phyloP scores from a whole-genome alignment of 768 basidiomycete species.

The Myochromella boudieri region DNA sequence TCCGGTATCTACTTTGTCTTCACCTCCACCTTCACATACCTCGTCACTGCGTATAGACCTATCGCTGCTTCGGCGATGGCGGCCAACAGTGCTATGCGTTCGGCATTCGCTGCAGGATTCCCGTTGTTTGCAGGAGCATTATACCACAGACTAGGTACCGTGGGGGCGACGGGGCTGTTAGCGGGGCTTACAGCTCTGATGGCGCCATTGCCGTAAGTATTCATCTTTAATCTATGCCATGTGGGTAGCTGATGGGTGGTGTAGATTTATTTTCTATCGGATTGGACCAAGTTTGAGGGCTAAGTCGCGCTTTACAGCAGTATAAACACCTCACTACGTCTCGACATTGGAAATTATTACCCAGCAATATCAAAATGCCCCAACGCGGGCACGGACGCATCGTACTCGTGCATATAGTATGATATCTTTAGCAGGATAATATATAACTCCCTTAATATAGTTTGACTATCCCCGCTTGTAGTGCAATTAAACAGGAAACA shows the following conservation, averaged over 20 bases:
- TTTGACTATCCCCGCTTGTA: too few relatives aligned
- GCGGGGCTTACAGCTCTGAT: constrained; percentile 63
- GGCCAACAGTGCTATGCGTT: constrained; percentile 62
- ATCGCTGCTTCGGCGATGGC: constrained; percentile 71
- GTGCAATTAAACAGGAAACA: too few relatives aligned
- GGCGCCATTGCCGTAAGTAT: constrained; percentile 59
- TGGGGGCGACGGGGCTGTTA: constrained; percentile 71
- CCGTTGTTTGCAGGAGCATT: constrained; percentile 66
- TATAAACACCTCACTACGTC: too few relatives aligned
- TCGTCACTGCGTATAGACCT: constrained; percentile 67
- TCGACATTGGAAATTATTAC: too few relatives aligned
- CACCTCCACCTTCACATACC: constrained; percentile 69
- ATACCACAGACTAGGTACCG: constrained; percentile 66
- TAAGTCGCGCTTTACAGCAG: constrained; percentile 23
- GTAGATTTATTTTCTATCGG: constrained; percentile 23
- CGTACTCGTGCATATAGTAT: too few relatives aligned
- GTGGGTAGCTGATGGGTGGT: not conserved
- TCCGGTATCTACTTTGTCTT: constrained; percentile 65
- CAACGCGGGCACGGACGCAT: too few relatives aligned
- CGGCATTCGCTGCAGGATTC: constrained; percentile 60
- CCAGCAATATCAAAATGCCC: too few relatives aligned
- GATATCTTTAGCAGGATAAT: too few relatives aligned
- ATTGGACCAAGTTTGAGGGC: constrained; percentile 23
- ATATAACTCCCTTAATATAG: too few relatives aligned
- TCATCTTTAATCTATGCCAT: not conserved